Conservation (phyloP, 352 stramenopile genomes). For the Phytophthora sansomeana region DNA sequence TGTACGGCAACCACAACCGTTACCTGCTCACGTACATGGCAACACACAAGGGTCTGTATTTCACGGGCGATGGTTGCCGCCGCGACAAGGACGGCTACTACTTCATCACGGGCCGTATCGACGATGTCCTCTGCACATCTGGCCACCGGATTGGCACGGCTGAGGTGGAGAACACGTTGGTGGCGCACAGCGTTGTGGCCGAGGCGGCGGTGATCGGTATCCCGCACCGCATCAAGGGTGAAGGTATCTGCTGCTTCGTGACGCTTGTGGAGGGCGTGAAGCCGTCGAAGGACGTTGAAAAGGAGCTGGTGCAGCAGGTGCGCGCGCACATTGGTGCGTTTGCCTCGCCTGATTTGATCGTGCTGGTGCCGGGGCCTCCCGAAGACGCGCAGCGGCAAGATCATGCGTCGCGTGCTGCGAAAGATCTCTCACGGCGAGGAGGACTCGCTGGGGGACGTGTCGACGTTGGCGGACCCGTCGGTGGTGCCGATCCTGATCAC, state of each 20-base stretch:
- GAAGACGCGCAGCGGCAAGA: constrained; percentile 98
- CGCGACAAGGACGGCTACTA: constrained; percentile 97
- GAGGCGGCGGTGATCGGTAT: constrained; percentile 96
- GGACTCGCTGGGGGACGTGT: constrained; percentile 95
- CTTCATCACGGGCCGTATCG: constrained; percentile 98
- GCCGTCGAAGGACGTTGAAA: constrained; percentile 63
- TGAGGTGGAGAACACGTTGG: constrained; percentile 91
- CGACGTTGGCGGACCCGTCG: constrained; percentile 96
- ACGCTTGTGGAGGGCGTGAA: constrained; percentile 89
- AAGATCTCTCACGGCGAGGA: constrained; percentile 97
- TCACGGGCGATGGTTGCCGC: constrained; percentile 91
- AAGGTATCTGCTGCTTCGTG: constrained; percentile 96
- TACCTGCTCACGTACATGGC: constrained; percentile 97
- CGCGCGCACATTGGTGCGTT: constrained; percentile 96
- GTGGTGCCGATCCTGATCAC: constrained; percentile 95
- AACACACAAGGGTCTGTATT: constrained; percentile 98
- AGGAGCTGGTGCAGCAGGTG: constrained; percentile 86
- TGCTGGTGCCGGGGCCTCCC: constrained; percentile 91
- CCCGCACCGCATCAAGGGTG: constrained; percentile 97
- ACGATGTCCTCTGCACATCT: constrained; percentile 97
- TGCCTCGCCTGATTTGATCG: constrained; percentile 96
- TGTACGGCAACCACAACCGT: constrained; percentile 94
- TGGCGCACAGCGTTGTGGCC: constrained; percentile 92
- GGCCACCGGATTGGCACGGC: constrained; percentile 92
- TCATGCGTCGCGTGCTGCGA: constrained; percentile 98